Evolutionary conservation across 139 green algal genomes (phyloP), one percentile per base, ranked within the genome.

Genomic region (Chlamydomonas schloesseri): DNA sequence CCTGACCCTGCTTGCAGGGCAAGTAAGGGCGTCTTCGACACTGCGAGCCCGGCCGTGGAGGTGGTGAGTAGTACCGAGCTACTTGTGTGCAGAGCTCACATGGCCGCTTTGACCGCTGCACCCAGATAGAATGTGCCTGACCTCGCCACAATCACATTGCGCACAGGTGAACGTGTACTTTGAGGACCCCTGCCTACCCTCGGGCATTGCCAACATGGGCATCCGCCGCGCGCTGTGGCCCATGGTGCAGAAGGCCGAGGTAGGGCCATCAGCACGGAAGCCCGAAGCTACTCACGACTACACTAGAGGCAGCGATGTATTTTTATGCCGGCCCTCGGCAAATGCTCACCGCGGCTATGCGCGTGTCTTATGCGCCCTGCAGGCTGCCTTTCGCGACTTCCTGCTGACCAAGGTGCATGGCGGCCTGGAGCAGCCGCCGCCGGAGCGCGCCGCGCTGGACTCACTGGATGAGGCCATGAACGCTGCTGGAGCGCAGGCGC

Each of bases 161-260:
- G 42, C 42, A 8, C 42, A 50, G 42, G 42, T 92, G 15, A 90
- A 93, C 31, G 68, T 94, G 14, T 97, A 97, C 82, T 97, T 95
- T 88, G 95, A 97, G 88, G 94, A 97, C 93, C 80, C 84, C 15
- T 71, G 88, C 23, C 89, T 94, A 47, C 67, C 89, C 24, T 67
- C 93, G 11, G 90, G 92, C 68, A 85, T 97, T 11, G 73, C 88
- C 71, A 97, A 97, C 88, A 89, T 97, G 88, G 91, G 88, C 13
- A 87, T 97, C 15, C 91, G 91, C 62, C 95, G 96, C 78, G 94
- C 88, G 34, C 88, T 97, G 78, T 97, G 94, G 94, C 87, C 91
- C 0, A 92, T 94, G 70, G 91, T 94, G 47, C 86, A 91, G 60
- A 89, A 88, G 53, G 92, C 92, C 60, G 91, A 95, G 79, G 31